These are phyloP conservation scores for Hyaloscypha finlandica DNA, from an alignment of 495 filamentous ascomycete species.

Conservation along the genomic window DNA sequence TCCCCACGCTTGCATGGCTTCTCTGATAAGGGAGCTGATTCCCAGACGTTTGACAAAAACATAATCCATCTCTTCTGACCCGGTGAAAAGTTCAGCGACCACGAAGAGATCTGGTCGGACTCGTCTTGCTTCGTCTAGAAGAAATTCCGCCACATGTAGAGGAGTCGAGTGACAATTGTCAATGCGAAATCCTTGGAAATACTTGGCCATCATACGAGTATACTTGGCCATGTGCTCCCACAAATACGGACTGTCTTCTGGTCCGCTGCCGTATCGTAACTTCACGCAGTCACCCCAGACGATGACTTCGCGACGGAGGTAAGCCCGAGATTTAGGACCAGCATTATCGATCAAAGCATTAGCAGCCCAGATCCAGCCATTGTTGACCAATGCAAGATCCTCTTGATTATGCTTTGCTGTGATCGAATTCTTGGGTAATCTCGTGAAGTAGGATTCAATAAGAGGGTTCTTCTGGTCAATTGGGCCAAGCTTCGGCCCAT, in stretches of 20 bases:
- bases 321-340: slow-evolving; percentile 82
- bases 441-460: slow-evolving; percentile 96
- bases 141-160: slow-evolving; percentile 86
- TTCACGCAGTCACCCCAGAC: slow-evolving; percentile 99
- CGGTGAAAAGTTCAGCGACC: slow-evolving; percentile 95
- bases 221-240: slow-evolving; percentile 97
- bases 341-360: slow-evolving; percentile 94
- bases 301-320: slow-evolving; percentile 92
- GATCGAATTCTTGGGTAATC: slow-evolving; percentile 75
- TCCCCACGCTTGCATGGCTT: slow-evolving; percentile 98
- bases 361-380: slow-evolving; percentile 98
- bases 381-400: slow-evolving; percentile 85
- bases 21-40: slow-evolving; percentile 85
- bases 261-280: slow-evolving; percentile 81
- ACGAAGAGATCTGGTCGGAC: slow-evolving; percentile 89
- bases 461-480: slow-evolving; percentile 76
- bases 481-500: slow-evolving; percentile 85
- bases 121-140: slow-evolving; percentile 86
- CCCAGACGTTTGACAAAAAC: slow-evolving; percentile 91
- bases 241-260: slow-evolving; percentile 85
- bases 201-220: slow-evolving; percentile 89
- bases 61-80: slow-evolving; percentile 94
- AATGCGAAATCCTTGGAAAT: slow-evolving; percentile 93
- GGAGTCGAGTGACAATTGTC: slow-evolving; percentile 99
- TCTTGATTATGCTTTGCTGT: slow-evolving; percentile 77